These are phyloP conservation scores for Anisodus acutangulus DNA, from an alignment of 257 asterid species.

Conservation along the genomic window DNA sequence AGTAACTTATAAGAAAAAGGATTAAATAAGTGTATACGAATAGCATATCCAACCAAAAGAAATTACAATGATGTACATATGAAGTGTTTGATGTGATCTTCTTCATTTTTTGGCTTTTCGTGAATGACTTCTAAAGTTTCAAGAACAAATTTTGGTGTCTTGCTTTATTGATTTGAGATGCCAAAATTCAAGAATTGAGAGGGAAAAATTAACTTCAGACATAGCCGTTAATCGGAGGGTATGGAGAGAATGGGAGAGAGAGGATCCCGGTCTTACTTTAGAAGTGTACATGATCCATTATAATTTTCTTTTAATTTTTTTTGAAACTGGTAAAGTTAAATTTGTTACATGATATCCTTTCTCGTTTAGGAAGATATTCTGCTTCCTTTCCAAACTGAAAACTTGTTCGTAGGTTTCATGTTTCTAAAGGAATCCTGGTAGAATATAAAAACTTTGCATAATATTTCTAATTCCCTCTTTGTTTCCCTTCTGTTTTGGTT, in stretches of 20 bases:
- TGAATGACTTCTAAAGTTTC: neutral
- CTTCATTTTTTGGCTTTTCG: neutral
- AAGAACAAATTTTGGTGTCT: neutral
- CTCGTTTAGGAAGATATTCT: neutral
- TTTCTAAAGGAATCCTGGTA: neutral
- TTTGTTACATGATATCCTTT: neutral
- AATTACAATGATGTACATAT: neutral
- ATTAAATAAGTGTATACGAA: neutral
- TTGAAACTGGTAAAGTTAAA: too few relatives aligned
- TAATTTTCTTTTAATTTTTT: neutral
- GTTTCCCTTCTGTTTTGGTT: neutral
- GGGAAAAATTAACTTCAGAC: neutral
- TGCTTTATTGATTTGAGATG: constrained; percentile 1
- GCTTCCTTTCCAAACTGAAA: neutral
- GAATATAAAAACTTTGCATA: neutral
- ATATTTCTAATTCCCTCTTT: neutral
- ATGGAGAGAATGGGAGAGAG: neutral
- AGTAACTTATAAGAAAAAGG: neutral
- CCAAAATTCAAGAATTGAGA: neutral
- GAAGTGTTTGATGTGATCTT: neutral
- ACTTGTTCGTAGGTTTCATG: neutral
- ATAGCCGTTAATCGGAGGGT: constrained; percentile 1
- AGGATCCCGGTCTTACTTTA: neutral
- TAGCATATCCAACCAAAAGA: constrained; percentile 1
- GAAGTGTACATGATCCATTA: neutral